phyloP scores from a whole-genome alignment of 169 alveolate genomes.

The Eimeria brunetti region DNA sequence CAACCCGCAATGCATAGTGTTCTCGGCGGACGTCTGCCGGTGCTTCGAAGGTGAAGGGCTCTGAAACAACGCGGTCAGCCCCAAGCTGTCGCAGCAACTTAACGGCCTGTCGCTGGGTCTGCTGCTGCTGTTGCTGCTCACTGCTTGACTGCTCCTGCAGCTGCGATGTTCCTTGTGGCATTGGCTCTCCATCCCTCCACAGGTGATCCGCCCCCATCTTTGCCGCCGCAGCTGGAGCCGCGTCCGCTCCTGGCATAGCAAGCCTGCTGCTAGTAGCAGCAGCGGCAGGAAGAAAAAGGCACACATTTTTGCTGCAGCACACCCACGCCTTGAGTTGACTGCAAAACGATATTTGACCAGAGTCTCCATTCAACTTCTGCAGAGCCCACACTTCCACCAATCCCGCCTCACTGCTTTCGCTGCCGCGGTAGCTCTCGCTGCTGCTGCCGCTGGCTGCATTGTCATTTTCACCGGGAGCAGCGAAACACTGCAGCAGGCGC shows the following conservation, averaged over 20 bases:
- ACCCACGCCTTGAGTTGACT: conserved; percentile 62
- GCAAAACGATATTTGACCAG: conserved; percentile 73
- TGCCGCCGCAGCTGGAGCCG: conserved; percentile 11
- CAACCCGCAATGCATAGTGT: conserved; percentile 36
- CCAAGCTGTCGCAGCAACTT: conserved; percentile 52
- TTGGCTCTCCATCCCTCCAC: not conserved
- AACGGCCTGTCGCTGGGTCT: conserved; percentile 1
- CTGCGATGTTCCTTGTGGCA: not conserved
- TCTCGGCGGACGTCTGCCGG: not conserved
- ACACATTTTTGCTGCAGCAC: conserved; percentile 79
- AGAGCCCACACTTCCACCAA: conserved; percentile 53
- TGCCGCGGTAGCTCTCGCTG: not conserved
- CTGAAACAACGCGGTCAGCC: conserved; percentile 11
- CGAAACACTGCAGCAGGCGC: not conserved
- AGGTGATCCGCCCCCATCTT: not conserved
- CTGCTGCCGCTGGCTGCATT: not conserved
- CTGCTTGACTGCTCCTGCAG: not conserved
- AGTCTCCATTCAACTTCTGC: conserved; percentile 78
- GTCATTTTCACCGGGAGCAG: not conserved
- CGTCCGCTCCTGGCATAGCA: not conserved
- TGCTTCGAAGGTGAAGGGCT: not conserved
- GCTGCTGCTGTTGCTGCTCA: conserved; percentile 20
- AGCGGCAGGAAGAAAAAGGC: conserved; percentile 41
- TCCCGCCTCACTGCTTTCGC: not conserved
- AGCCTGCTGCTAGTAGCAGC: not conserved